These are phyloP conservation scores for Saccharomycopsis crataegensis DNA, from an alignment of 1,139 yeast species.

Conservation along the genomic window DNA sequence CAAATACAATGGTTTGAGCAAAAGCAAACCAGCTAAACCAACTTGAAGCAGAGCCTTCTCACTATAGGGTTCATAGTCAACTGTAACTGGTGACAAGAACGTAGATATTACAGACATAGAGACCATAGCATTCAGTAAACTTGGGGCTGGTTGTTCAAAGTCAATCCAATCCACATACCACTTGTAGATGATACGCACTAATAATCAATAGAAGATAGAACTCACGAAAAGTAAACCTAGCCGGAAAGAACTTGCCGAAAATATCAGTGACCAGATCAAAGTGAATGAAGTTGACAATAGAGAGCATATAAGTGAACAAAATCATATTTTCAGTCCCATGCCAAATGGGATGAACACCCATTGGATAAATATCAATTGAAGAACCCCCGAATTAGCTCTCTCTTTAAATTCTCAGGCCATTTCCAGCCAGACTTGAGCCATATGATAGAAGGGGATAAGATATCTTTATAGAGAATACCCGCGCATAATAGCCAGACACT, in stretches of 20 bases:
- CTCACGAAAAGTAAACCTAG: constrained; percentile 75
- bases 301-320: constrained; percentile 66
- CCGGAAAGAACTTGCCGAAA: constrained; percentile 72
- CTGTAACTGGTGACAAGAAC: constrained; percentile 66
- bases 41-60: constrained; percentile 61
- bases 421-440: constrained; percentile 68
- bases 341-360: constrained; percentile 76
- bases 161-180: constrained; percentile 75
- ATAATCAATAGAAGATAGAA: constrained; percentile 70
- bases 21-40: constrained; percentile 68
- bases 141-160: constrained; percentile 67
- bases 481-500: constrained; percentile 75
- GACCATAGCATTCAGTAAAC: constrained; percentile 71
- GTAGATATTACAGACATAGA: too few relatives aligned
- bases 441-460: constrained; percentile 72
- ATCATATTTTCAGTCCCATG: constrained; percentile 77
- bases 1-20: constrained; percentile 56
- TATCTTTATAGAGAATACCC: constrained; percentile 68
- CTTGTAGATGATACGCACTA: constrained; percentile 65
- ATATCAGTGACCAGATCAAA: constrained; percentile 58
- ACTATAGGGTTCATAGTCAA: constrained; percentile 56
- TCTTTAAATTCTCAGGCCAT: constrained; percentile 55
- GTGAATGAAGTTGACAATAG: constrained; percentile 55
- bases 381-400: constrained; percentile 48
- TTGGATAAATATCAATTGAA: too few relatives aligned